Conservation (phyloP, 768 basidiomycete genomes). For the Rhodocollybia butyracea region DNA sequence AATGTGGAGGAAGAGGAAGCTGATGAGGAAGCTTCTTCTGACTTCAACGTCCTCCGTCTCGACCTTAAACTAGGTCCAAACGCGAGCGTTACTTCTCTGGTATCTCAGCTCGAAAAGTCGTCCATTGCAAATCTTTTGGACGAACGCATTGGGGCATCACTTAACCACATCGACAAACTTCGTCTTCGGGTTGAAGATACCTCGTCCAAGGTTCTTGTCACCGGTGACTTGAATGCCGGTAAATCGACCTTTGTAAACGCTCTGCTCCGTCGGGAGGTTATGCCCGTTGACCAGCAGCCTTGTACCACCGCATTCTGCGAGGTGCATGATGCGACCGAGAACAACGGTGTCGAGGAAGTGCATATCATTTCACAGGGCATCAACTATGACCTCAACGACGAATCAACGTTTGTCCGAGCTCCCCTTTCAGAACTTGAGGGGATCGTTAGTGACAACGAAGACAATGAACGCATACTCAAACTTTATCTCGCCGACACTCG, state of each 20-base stretch:
- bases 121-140: constrained; percentile 92
- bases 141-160: constrained; percentile 71
- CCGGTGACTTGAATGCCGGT: constrained; percentile 96
- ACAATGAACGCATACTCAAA: constrained; percentile 73
- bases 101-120: constrained; percentile 87
- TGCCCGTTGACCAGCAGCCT: constrained; percentile 98
- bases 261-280: constrained; percentile 81
- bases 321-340: constrained; percentile 87
- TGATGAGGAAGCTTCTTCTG: constrained; percentile 40
- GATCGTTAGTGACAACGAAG: constrained; percentile 75
- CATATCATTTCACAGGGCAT: constrained; percentile 73
- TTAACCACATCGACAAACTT: constrained; percentile 81
- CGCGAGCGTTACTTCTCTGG: constrained; percentile 64
- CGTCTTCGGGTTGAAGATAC: constrained; percentile 86
- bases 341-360: constrained; percentile 77
- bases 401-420: constrained; percentile 71
- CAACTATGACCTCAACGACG: constrained; percentile 67
- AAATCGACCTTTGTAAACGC: constrained; percentile 99
- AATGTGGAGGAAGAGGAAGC: constrained; percentile 35
- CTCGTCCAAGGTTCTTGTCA: constrained; percentile 94
- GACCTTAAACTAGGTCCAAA: constrained; percentile 89
- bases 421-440: constrained; percentile 70
- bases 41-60: constrained; percentile 86
- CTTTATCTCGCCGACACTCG: constrained; percentile 86
- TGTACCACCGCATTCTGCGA: constrained; percentile 97